A percentile compares a stretch with the other conserved stretches of the same genome.
Evolutionary conservation across 2,329 filamentous ascomycete species (phyloP).

Genomic region (Neopestalotiopsis clavispora): DNA sequence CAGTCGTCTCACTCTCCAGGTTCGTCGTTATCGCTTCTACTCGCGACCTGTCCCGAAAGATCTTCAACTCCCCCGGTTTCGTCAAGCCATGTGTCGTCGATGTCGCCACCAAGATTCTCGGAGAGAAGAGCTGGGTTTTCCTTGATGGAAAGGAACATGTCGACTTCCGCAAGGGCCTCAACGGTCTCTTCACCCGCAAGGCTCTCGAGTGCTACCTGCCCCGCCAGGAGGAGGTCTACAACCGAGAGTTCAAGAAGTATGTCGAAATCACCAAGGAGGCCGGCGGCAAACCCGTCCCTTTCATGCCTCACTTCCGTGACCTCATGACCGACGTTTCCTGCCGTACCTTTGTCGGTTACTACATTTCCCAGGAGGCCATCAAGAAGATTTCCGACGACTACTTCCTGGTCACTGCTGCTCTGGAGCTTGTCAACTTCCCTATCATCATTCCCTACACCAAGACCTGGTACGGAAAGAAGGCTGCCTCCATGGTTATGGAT

Average conservation of each 20-base stretch:
- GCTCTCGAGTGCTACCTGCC: constrained; percentile 89
- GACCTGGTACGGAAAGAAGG: constrained; percentile 97
- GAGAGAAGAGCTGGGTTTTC: constrained; percentile 95
- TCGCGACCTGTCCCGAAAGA: constrained; percentile 93
- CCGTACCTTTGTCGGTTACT: constrained; percentile 96
- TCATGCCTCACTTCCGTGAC: constrained; percentile 92
- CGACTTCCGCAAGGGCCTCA: constrained; percentile 96
- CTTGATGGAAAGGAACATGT: constrained; percentile 93
- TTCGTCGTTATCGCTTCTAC: constrained; percentile 97
- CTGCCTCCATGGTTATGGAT: constrained; percentile 85
- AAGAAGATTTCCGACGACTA: constrained; percentile 97
- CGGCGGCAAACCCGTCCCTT: constrained; percentile 76
- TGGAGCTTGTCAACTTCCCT: constrained; percentile 98
- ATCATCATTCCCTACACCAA: constrained; percentile 95
- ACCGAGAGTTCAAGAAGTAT: constrained; percentile 82
- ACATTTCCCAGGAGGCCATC: constrained; percentile 87
- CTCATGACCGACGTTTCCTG: constrained; percentile 94
- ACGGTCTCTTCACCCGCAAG: constrained; percentile 89
- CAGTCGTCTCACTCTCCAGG: constrained; percentile 49
- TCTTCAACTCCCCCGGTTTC: constrained; percentile 90
- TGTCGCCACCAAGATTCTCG: constrained; percentile 89
- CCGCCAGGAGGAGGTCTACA: constrained; percentile 90
- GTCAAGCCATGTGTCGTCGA: constrained; percentile 98
- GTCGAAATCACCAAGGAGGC: constrained; percentile 75
- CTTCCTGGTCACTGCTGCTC: constrained; percentile 91